Evolutionary conservation across 169 alveolate genomes (phyloP).

Genomic region (Toxoplasma gondii): DNA sequence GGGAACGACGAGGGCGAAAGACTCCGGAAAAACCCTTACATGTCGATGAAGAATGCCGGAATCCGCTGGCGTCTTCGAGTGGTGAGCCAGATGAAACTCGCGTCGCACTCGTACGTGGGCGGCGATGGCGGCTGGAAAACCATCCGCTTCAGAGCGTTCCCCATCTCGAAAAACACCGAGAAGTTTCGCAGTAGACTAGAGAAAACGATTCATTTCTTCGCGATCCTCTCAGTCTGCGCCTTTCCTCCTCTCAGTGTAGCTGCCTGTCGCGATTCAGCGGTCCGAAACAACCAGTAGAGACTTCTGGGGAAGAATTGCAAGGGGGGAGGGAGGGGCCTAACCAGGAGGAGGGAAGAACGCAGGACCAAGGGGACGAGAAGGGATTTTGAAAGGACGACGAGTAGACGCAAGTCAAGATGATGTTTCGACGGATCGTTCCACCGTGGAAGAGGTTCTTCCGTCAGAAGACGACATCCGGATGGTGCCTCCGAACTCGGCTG

Average conservation of each 20-base stretch:
- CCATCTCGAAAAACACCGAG: slow-evolving; percentile 32
- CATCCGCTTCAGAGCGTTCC: slow-evolving; percentile 16
- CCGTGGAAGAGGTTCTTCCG: too few relatives aligned
- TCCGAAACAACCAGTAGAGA: too few relatives aligned
- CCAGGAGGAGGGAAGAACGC: too few relatives aligned
- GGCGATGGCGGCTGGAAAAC: slow-evolving; percentile 56
- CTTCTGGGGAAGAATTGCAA: too few relatives aligned
- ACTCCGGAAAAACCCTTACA: not conserved
- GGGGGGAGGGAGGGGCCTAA: too few relatives aligned
- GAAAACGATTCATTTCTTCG: not conserved
- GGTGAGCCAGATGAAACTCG: slow-evolving; percentile 27
- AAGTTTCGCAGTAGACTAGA: not conserved
- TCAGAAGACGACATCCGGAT: too few relatives aligned
- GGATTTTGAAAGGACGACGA: too few relatives aligned
- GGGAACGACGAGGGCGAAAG: not conserved
- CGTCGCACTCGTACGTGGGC: slow-evolving; percentile 28
- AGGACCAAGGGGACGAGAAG: too few relatives aligned
- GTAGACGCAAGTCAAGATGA: too few relatives aligned
- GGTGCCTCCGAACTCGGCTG: too few relatives aligned
- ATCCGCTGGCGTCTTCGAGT: slow-evolving; percentile 4
- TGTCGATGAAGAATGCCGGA: slow-evolving; percentile 44
- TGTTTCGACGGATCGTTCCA: too few relatives aligned
- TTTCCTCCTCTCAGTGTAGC: not conserved
- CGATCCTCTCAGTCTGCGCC: not conserved
- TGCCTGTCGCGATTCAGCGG: too few relatives aligned